Percentiles rank a stretch among this genome's conserved stretches.
Evolutionary conservation across 2,329 filamentous ascomycete species (phyloP).

Genomic region (Dactylellina sp.): DNA sequence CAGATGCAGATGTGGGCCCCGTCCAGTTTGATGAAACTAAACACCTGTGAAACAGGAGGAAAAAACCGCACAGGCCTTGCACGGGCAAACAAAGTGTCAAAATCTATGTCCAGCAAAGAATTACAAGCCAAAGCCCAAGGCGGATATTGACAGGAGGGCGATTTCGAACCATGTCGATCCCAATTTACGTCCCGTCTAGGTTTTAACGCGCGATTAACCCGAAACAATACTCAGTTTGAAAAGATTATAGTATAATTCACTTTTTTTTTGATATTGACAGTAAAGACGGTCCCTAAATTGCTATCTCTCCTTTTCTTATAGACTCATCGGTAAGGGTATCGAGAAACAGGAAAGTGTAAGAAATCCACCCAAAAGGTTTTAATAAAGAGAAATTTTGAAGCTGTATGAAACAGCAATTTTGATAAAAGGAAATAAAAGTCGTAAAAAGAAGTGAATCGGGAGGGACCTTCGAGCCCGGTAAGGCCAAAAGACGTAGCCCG

Average conservation of each 20-base stretch:
- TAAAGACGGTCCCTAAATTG: slow-evolving; percentile 14
- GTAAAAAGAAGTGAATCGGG: slow-evolving; percentile 13
- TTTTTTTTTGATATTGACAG: slow-evolving; percentile 42
- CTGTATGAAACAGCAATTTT: neutral
- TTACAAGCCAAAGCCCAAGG: slow-evolving; percentile 21
- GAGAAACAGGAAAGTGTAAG: slow-evolving; percentile 29
- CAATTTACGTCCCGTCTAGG: slow-evolving; percentile 52
- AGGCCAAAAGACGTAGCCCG: slow-evolving; percentile 14
- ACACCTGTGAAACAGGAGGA: slow-evolving; percentile 55
- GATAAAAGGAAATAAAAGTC: slow-evolving; percentile 5
- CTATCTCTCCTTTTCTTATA: slow-evolving; percentile 32
- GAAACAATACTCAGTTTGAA: slow-evolving; percentile 47
- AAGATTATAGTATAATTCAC: slow-evolving; percentile 36
- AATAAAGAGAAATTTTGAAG: slow-evolving; percentile 4
- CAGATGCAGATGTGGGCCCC: slow-evolving; percentile 18
- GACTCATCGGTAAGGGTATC: slow-evolving; percentile 51
- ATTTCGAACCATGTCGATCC: slow-evolving; percentile 48
- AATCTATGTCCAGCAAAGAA: slow-evolving; percentile 11
- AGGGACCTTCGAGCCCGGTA: slow-evolving; percentile 11
- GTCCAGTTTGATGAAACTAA: slow-evolving; percentile 50
- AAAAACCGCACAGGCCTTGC: slow-evolving; percentile 44
- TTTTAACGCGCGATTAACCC: slow-evolving; percentile 55
- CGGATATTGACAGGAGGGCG: slow-evolving; percentile 55
- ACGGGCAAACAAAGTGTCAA: slow-evolving; percentile 37
- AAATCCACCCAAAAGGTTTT: slow-evolving; percentile 32